These are phyloP conservation scores for Conringia planisiliqua DNA, from an alignment of 345 rosid species.

Conservation along the genomic window DNA sequence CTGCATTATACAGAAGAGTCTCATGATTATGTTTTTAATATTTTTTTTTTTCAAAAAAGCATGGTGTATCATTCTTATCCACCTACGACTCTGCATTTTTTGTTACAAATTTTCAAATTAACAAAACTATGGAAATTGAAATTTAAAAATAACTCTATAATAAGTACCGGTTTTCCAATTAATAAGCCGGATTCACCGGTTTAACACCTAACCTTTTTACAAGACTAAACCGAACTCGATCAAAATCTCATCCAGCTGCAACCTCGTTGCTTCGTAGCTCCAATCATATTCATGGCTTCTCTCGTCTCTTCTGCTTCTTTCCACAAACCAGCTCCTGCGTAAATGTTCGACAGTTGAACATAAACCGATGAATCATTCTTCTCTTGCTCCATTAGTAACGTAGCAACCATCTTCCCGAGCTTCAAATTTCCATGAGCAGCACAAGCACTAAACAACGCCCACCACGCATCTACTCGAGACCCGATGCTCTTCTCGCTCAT, in stretches of 20 bases:
- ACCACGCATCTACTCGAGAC: conserved; percentile 41
- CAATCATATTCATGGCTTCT: conserved; percentile 37
- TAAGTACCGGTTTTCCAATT: background rate
- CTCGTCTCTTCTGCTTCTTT: conserved; percentile 65
- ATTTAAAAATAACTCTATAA: background rate
- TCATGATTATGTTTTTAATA: conserved; percentile 3
- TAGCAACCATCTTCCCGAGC: conserved; percentile 55
- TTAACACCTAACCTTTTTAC: background rate
- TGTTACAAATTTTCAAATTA: background rate
- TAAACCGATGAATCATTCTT: conserved; percentile 49
- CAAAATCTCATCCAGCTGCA: conserved; percentile 60
- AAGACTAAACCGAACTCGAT: background rate
- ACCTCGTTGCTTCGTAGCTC: conserved; percentile 55
- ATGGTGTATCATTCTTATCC: background rate
- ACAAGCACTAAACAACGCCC: conserved; percentile 78
- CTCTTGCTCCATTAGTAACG: conserved; percentile 52
- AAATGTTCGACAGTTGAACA: conserved; percentile 64
- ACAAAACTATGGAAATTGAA: background rate
- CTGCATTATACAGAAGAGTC: background rate
- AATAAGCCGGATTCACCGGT: background rate
- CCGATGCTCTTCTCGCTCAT: conserved; percentile 35
- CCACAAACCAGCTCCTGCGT: conserved; percentile 78
- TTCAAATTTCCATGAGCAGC: conserved; percentile 65
- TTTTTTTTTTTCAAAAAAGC: background rate
- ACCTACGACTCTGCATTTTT: too few species aligned